Percentiles rank a stretch among this genome's conserved stretches.
These are phyloP conservation scores for Rachicladosporium sp. DNA, from an alignment of 2,329 filamentous ascomycete genomes.

Conservation along the genomic window DNA sequence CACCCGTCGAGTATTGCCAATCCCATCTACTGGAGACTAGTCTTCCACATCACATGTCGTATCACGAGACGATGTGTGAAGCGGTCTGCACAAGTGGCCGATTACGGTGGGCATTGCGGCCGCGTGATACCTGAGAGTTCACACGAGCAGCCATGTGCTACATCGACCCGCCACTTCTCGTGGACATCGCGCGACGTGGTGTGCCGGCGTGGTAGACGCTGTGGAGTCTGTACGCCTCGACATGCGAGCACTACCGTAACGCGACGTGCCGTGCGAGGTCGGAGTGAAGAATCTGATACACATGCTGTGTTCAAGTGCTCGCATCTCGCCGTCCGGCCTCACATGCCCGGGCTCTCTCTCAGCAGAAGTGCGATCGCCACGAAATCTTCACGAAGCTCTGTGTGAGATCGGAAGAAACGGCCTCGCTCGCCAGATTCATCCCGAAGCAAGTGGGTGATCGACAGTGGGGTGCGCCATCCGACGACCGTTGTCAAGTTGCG, in stretches of 20 bases:
- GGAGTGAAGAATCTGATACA: background rate
- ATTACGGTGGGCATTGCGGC: background rate
- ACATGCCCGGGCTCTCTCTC: no score
- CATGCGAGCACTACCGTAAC: constrained; percentile 14
- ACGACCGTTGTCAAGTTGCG: no score
- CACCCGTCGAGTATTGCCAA: no score
- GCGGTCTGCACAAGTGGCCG: background rate
- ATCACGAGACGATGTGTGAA: background rate
- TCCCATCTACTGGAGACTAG: no score
- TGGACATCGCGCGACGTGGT: constrained; percentile 14
- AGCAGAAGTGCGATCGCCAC: no score
- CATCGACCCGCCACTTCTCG: constrained; percentile 9
- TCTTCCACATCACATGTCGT: no score
- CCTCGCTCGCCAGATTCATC: no score
- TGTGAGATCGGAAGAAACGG: no score
- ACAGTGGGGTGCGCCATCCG: no score
- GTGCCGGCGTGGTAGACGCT: background rate
- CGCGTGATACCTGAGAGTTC: background rate
- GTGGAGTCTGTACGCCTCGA: no score
- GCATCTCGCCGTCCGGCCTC: constrained; percentile 6
- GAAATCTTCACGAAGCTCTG: no score
- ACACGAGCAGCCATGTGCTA: constrained; percentile 1
- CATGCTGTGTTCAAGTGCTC: constrained; percentile 14
- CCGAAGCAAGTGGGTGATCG: no score
- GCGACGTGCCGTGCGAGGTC: constrained; percentile 4